phyloP scores from a whole-genome alignment of 2,329 filamentous ascomycete genomes.

The Aspergillus vadensis region DNA sequence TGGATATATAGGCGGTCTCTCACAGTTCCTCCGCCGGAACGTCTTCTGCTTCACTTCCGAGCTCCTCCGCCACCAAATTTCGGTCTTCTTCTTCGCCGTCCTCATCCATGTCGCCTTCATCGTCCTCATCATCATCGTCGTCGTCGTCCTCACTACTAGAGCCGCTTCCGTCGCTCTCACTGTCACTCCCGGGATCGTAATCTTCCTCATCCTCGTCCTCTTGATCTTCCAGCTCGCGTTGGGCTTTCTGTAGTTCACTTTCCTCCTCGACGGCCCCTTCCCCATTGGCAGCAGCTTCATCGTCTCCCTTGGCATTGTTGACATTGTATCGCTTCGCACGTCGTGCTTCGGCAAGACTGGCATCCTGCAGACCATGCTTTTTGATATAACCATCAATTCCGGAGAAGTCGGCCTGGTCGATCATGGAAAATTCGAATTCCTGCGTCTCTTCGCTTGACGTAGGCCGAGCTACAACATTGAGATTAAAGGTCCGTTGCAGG shows the following conservation, averaged over 20 bases:
- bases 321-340: constrained; percentile 62
- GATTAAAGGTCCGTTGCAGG: constrained; percentile 66
- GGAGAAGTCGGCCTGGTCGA: constrained; percentile 64
- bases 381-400: constrained; percentile 66
- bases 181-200: constrained; percentile 54
- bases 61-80: constrained; percentile 45
- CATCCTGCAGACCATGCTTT: constrained; percentile 62
- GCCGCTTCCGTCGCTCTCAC: constrained; percentile 51
- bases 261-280: constrained; percentile 49
- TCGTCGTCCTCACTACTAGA: constrained; percentile 46
- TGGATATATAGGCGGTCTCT: constrained; percentile 9
- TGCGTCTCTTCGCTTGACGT: constrained; percentile 46
- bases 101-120: constrained; percentile 31
- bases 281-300: constrained; percentile 22
- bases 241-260: constrained; percentile 61
- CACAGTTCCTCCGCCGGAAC: constrained; percentile 34
- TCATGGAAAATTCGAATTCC: constrained; percentile 66
- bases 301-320: constrained; percentile 41
- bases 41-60: constrained; percentile 49
- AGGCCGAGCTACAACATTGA: constrained; percentile 55
- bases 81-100: constrained; percentile 34
- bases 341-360: constrained; percentile 62
- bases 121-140: constrained; percentile 32
- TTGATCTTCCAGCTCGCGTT: constrained; percentile 55
- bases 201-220: constrained; percentile 54